Evolutionary conservation across 2,329 filamentous ascomycete genomes (phyloP), one percentile per base, ranked within the genome.

Genomic region (Thermomyces lanuginosus): DNA sequence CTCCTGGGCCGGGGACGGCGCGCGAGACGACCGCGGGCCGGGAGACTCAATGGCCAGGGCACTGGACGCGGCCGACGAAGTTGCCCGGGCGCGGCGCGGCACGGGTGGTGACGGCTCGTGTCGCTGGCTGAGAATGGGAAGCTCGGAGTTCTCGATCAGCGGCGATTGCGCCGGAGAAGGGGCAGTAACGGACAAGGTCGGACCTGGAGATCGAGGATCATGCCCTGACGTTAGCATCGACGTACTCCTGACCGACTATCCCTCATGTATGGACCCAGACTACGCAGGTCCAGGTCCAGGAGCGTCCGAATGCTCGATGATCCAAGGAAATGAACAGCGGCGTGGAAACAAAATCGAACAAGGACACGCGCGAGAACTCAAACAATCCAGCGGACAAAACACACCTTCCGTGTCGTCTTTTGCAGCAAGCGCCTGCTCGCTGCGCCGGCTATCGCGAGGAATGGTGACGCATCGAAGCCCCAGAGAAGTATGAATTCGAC

Each of bases 381-480:
- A 8, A 20, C 18, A 20, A 8, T 8, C n/a, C 12, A 20, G n/a
- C 7, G n/a, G n/a, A n/a, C n/a, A n/a, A 24, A 31, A 52, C 53
- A 35, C 40, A 57, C 55, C 48, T 54, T 56, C 55, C 54, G 53
- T 55, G 44, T 56, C 50, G 52, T 53, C 51, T 49, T 45, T 46
- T 49, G 53, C 52, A 55, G 53, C 54, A 57, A 58, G 53, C 55
- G 51, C 48, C 49, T 48, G 54, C 55, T 56, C 56, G 54, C 54
- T 48, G 55, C 55, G 51, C 44, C 45, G 42, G 38, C 51, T 56
- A 55, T 48, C 37, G 43, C 45, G 45, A 46, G 51, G 45, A 56
- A 56, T 55, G 41, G 48, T 55, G 53, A 54, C 51, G 51, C 53
- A 57, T 57, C 51, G 51, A 56, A 45, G 48, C 41, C 46, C 44